phyloP scores from a whole-genome alignment of 2,329 filamentous ascomycete genomes.

The Sordariomycetes sp. region DNA sequence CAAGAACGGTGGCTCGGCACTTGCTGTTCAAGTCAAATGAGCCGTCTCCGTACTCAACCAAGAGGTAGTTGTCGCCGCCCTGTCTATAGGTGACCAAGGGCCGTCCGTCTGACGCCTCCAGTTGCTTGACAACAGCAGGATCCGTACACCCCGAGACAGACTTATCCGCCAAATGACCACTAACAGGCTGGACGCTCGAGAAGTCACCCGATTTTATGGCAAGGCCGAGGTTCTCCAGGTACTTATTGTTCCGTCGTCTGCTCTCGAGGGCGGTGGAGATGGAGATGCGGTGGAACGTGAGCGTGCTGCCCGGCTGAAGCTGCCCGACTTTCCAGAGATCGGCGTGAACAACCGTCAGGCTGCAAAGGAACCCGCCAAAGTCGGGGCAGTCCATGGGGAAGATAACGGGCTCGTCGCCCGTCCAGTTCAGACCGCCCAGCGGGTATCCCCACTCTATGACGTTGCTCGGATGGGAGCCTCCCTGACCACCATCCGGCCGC shows the following conservation, averaged over 20 bases:
- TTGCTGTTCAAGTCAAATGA: background rate
- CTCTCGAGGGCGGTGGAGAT: background rate
- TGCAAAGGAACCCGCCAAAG: constrained; percentile 48
- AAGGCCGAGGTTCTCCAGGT: background rate
- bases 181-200: background rate
- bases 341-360: constrained; percentile 41
- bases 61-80: background rate
- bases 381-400: constrained; percentile 49
- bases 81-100: background rate
- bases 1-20: background rate
- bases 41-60: background rate
- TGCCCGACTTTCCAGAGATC: constrained; percentile 54
- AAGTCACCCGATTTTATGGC: background rate
- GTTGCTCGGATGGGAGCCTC: constrained; percentile 51
- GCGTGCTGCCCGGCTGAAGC: constrained; percentile 43
- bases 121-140: background rate
- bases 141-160: background rate
- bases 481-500: constrained; percentile 48
- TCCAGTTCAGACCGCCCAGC: constrained; percentile 47
- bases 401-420: constrained; percentile 49
- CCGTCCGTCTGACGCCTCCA: background rate
- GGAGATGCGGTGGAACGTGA: background rate
- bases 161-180: background rate
- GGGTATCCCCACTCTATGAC: constrained; percentile 51
- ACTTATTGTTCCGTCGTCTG: background rate